Percentiles rank a stretch among this genome's conserved stretches.
Evolutionary conservation across 768 basidiomycete genomes (phyloP).

Genomic region (Russula olivacea): DNA sequence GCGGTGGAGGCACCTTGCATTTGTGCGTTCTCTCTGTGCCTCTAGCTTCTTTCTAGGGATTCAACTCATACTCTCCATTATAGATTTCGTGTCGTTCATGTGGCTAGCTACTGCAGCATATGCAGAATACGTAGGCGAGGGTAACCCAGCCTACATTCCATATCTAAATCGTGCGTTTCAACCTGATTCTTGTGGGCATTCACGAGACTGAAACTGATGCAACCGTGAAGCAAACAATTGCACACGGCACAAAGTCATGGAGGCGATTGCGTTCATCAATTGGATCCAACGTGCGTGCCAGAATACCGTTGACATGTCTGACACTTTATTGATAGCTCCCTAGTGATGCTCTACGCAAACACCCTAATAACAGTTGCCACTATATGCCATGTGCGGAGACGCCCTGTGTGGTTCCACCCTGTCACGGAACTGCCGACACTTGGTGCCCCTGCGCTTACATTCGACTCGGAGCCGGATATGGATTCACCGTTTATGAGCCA

Average conservation of each 20-base stretch:
- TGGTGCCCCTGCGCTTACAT: conserved; percentile 16
- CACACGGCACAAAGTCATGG: conserved; percentile 1
- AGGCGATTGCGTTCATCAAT: conserved; percentile 15
- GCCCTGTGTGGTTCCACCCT: conserved; percentile 5
- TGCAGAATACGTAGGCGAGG: background rate
- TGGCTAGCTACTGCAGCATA: conserved; percentile 13
- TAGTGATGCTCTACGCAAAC: conserved; percentile 22
- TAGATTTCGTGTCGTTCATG: conserved; percentile 13
- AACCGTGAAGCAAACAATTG: conserved; percentile 2
- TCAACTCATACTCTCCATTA: background rate
- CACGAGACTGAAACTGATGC: background rate
- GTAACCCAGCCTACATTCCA: background rate
- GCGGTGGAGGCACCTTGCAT: conserved; percentile 16
- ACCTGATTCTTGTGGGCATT: background rate
- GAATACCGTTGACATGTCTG: background rate
- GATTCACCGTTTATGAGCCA: background rate
- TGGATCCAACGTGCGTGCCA: conserved; percentile 19
- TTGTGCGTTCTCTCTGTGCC: conserved; percentile 10
- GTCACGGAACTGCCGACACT: conserved; percentile 16
- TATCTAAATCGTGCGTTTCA: background rate
- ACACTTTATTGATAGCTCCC: background rate
- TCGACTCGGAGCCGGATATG: background rate
- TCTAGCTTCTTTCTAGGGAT: background rate
- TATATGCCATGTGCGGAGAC: conserved; percentile 21
- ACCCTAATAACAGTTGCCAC: conserved; percentile 22